Evolutionary conservation across 805 yeast genomes (phyloP).

Genomic region (Yamadazyma takamatsuzukensis): DNA sequence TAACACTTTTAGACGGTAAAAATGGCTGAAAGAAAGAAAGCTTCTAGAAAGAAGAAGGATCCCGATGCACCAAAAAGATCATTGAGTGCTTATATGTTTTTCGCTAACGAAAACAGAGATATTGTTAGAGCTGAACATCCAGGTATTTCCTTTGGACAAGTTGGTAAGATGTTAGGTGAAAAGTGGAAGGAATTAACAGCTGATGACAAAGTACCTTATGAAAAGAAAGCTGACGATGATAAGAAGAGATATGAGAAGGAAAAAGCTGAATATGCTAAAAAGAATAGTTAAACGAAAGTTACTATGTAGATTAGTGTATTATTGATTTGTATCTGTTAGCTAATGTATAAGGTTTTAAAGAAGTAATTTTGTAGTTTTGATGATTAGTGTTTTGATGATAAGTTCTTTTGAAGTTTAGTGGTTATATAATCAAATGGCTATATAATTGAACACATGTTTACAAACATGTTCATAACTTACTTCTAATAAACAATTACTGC

Average conservation of each 20-base stretch:
- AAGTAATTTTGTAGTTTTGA: too few relatives aligned
- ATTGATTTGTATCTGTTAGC: too few relatives aligned
- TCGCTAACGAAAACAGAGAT: slow-evolving; percentile 97
- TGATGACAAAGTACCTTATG: slow-evolving; percentile 86
- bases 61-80: slow-evolving; percentile 99
- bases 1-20: slow-evolving; percentile 6
- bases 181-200: slow-evolving; percentile 89
- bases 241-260: slow-evolving; percentile 97
- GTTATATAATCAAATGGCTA: too few relatives aligned
- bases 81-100: slow-evolving; percentile 97
- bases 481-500: background rate
- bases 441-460: too few relatives aligned
- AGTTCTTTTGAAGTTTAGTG: too few relatives aligned
- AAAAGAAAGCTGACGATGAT: slow-evolving; percentile 89
- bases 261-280: slow-evolving; percentile 76
- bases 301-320: too few relatives aligned
- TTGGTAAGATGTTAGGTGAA: slow-evolving; percentile 93
- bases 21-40: slow-evolving; percentile 39
- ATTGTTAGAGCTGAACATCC: slow-evolving; percentile 94
- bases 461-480: too few relatives aligned
- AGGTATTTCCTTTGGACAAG: slow-evolving; percentile 92
- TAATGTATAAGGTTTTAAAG: too few relatives aligned
- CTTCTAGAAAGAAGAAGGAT: slow-evolving; percentile 56
- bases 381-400: too few relatives aligned
- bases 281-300: too few relatives aligned